Evolutionary conservation across 345 rosid species (phyloP), one percentile per base, ranked within the genome.

Genomic region (Excoecaria cochinchinensis): DNA sequence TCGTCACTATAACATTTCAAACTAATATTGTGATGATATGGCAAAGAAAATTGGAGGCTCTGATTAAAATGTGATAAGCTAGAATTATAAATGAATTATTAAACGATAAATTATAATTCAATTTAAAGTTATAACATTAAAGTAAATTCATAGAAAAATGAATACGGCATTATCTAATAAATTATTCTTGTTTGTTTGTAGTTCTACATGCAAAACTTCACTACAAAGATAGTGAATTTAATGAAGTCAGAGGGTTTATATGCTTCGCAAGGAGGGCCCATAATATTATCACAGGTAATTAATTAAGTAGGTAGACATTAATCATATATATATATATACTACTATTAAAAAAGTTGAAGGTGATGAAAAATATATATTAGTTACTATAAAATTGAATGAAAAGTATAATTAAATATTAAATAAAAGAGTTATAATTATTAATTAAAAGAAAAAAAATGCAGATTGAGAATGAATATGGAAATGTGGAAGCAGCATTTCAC

Each of bases 241-340:
- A 85, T 94, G 98, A 86, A 88, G 63, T 77, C 89, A 0, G 90
- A 90, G 39, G 80, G 80, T 66, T 76, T 92, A 64, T 92, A 78
- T 77, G 97, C 96, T 75, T 90, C 97, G 0, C 96, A 90, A 75
- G 97, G 97, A 70, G 97, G 98, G 4, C 97, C 98, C 14, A 92
- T 90, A 56, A 92, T 94, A 77, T 81, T 92, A 57, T 90, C 97
- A 9, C 98, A 94, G 94, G 80, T 64, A 53, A 63, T 4, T 6
- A 22, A n/a, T 31, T n/a, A 56, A 5, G 2, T 56, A 2, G n/a
- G 4, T 31, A 2, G 31, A 31, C 31, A 6, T 55, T 55, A 15
- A 55, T 15, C 1, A 53, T 53, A 53, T 4, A 14, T 53, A 53
- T 53, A 15, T 53, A 15, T 53, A 15, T 15, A 15, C 2, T 31